phyloP scores from a whole-genome alignment of 2,329 filamentous ascomycete species.

The Aureobasidium sp. region DNA sequence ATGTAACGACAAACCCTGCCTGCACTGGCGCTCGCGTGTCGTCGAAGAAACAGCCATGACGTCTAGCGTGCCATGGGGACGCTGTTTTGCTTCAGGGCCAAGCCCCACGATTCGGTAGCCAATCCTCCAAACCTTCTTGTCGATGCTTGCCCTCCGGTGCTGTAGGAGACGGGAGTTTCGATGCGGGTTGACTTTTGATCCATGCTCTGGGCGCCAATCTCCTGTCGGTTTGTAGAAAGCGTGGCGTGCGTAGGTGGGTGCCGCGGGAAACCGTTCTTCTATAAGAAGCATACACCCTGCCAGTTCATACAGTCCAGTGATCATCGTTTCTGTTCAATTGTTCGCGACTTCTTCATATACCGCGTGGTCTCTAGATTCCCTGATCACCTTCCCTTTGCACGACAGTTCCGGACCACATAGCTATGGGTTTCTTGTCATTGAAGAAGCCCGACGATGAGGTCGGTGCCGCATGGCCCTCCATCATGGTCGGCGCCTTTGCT shows the following conservation, averaged over 20 bases:
- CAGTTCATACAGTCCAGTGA: conserved; percentile 3
- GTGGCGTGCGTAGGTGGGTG: conserved; percentile 11
- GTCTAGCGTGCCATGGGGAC: conserved; percentile 14
- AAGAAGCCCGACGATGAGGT: conserved; percentile 37
- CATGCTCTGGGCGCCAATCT: conserved; percentile 13
- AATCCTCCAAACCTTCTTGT: not conserved
- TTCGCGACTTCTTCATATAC: not conserved
- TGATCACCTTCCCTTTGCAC: not conserved
- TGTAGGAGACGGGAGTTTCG: not conserved
- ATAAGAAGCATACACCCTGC: conserved; percentile 9
- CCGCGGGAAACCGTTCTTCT: not conserved
- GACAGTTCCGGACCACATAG: not conserved
- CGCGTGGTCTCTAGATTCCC: not conserved
- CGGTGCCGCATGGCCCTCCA: conserved; percentile 39
- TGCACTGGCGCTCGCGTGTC: conserved; percentile 11
- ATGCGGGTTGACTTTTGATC: conserved; percentile 9
- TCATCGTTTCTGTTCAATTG: not conserved
- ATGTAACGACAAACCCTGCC: not conserved
- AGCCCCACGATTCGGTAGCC: conserved; percentile 2
- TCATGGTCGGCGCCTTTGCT: conserved; percentile 33
- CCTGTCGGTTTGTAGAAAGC: not conserved
- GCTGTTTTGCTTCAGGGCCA: not conserved
- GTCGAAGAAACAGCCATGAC: conserved; percentile 5
- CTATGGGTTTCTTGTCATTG: conserved; percentile 33
- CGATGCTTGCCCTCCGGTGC: not conserved